Base-by-base conservation (phyloP, 1,284 basidiomycete genomes). In the Albatrellus sp. region DNA sequence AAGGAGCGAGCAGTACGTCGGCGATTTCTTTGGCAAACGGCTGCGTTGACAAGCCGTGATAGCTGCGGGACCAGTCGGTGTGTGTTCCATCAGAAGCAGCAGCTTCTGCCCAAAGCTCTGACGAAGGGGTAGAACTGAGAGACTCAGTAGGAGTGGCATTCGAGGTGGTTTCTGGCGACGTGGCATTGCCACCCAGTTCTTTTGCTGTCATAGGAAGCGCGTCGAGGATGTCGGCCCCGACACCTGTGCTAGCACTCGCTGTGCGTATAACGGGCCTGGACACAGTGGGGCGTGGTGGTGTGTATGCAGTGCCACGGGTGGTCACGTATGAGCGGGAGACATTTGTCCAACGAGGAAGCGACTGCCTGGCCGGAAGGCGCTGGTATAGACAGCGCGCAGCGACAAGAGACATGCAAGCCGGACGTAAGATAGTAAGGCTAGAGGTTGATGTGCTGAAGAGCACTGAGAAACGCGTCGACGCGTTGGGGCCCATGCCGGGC, bases 11-110 rank as follows among this genome's bases (percentile, higher is more conserved):
- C 20, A 98, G 64, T 1, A 87, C 61, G 1, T 89, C 77, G 0
- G 85, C 72, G 41, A 77, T 72, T 47, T 96, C 86, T 51, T 74
- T 77, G 3, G 78, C 58, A 61, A 98, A 98, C 1, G 92, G 82
- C 57, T 80, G 68, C 2, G 70, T 64, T 7, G 86, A 87, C 35
- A 98, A 66, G 0, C 94, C 94, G 46, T 77, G 68, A 59, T 92
- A 98, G 55, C 81, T 87, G 52, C 76, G 85, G 1, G 84, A 86
- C 94, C 94, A 98, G 60, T 96, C 90, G 2, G 68, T 80, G 35
- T 44, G 13, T 13, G 47, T 32, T 31, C 46, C 34, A 48, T 55
- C 12, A 45, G 44, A 24, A 30, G 35, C 37, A 43, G 29, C 34
- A n/a, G 16, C 34, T 17, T 17, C 34, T 17, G 16, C 34, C 34